A percentile compares a stretch with the other conserved stretches of the same genome.
phyloP scores from a whole-genome alignment of 768 basidiomycete species.

The Tricholoma terreum region DNA sequence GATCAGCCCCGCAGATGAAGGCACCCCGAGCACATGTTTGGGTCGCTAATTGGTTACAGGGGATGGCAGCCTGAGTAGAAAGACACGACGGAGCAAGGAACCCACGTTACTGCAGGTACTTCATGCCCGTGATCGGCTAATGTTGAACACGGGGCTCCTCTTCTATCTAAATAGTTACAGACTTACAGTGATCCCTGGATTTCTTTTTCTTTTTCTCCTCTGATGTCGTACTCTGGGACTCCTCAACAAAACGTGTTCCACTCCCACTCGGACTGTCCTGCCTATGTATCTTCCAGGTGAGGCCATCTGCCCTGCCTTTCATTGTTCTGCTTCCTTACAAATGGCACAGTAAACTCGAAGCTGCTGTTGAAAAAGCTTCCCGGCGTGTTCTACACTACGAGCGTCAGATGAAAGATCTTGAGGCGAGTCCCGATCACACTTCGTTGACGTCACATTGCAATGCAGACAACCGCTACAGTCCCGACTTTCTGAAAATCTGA shows the following conservation, averaged over 20 bases:
- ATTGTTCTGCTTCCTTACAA: neutral
- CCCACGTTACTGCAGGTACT: too few relatives aligned
- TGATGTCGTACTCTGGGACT: constrained; percentile 16
- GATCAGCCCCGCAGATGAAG: constrained; percentile 29
- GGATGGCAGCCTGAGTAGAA: too few relatives aligned
- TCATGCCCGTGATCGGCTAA: too few relatives aligned
- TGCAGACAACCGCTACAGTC: constrained; percentile 35
- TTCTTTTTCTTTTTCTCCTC: constrained; percentile 6
- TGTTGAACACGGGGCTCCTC: constrained; percentile 21
- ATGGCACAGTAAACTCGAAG: constrained; percentile 42
- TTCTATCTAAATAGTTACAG: too few relatives aligned
- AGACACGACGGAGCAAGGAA: too few relatives aligned
- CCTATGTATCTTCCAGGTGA: constrained; percentile 20
- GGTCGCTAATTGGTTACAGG: too few relatives aligned
- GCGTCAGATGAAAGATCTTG: constrained; percentile 58
- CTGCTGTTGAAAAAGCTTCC: constrained; percentile 42
- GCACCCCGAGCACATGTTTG: too few relatives aligned
- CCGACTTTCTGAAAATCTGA: constrained; percentile 64
- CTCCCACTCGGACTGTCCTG: constrained; percentile 13
- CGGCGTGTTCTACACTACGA: constrained; percentile 49
- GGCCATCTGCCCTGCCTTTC: constrained; percentile 3
- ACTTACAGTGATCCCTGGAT: neutral
- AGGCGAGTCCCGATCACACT: constrained; percentile 34
- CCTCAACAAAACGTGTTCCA: constrained; percentile 9
- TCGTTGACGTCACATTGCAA: neutral